Base-by-base conservation (phyloP, 257 asterid genomes). In the Linderniella brevidens region DNA sequence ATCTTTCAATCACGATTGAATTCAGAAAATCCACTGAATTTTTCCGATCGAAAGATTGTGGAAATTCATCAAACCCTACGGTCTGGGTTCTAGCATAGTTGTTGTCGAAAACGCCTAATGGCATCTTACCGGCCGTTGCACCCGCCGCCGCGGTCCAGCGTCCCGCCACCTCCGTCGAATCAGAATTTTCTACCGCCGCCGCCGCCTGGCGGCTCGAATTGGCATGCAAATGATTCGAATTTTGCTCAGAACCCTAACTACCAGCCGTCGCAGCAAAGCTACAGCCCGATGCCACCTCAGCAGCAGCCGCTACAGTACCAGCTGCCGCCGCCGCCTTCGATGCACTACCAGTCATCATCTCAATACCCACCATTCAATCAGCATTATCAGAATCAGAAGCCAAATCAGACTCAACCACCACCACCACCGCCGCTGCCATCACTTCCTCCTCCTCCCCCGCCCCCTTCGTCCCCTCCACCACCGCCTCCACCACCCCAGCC, bases 71-170 rank as follows among this genome's bases (percentile, higher is more conserved):
- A 25, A 25, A 25, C 32, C 32, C 32, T 25, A 25, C 4, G n/a
- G n/a, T n/a, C n/a, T n/a, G n/a, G n/a, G n/a, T n/a, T n/a, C n/a
- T n/a, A 25, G 32, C 32, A 25, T 25, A 13, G 53, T 58, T 61
- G 58, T 48, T 13, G 35, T 15, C 48, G 13, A 19, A 35, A 61
- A 37, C 40, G 48, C 51, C 25, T 37, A 37, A 86, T 90, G 98
- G 93, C 93, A 62, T 81, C 96, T 13, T 80, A 84, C 66, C 64
- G 95, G 68, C 96, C 96, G 40, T 80, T 81, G 55, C 94, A 74
- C 49, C 93, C 93, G 29, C 82, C 86, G 37, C 70, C 64, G 36
- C 69, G 45, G 51, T 54, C 73, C 5, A 55, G 80, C 35, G 75
- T 77, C 0, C 81, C 80, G 13, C 92, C 92, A 9, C 75, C 73